Base-by-base conservation (phyloP, 352 stramenopile genomes). In the Phytophthora quininea region DNA sequence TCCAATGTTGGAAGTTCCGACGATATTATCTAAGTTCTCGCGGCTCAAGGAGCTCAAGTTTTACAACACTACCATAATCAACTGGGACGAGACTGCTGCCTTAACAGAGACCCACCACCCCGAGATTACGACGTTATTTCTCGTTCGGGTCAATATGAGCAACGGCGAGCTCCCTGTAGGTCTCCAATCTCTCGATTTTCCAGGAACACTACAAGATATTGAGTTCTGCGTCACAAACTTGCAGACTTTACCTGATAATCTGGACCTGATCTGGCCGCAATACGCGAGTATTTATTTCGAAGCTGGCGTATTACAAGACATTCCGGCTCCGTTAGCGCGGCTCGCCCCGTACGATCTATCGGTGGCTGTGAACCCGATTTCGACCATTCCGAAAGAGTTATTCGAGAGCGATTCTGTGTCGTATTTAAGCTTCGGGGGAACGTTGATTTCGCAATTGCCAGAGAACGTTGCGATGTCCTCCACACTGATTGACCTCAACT, bases 191-290 rank as follows among this genome's bases (percentile, higher is more conserved):
- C 40, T 47, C 6, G 55, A 73, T 32, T 71, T 62, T 5, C 58
- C 64, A 31, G 45, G 48, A 14, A 12, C 69, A 12, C 35, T 73
- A 1, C 29, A 64, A 15, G 66, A 84, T 46, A 61, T 88, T 4
- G 71, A 79, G 14, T 63, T 86, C 61, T 68, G 42, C 10, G 54
- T 62, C 19, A 73, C 64, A 19, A 85, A 82, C 53, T 48, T 90
- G 11, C 69, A 32, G 6, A 35, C 66, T 2, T 38, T 87, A 1
- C 81, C 81, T 0, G 50, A 76, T 2, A 52, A 86, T 33, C 31
- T 90, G 12, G 61, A 85, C 27, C 29, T 62, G 4, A 68, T 58
- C 5, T 90, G 81, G 79, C 63, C 79, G 0, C 64, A 73, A 42
- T 70, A 67, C 9, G 64, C 62, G 8, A 64, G 61, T 48, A 73